Evolutionary conservation across 164 flowering plant species (phyloP).

Genomic region (Euptelea pleiosperma): DNA sequence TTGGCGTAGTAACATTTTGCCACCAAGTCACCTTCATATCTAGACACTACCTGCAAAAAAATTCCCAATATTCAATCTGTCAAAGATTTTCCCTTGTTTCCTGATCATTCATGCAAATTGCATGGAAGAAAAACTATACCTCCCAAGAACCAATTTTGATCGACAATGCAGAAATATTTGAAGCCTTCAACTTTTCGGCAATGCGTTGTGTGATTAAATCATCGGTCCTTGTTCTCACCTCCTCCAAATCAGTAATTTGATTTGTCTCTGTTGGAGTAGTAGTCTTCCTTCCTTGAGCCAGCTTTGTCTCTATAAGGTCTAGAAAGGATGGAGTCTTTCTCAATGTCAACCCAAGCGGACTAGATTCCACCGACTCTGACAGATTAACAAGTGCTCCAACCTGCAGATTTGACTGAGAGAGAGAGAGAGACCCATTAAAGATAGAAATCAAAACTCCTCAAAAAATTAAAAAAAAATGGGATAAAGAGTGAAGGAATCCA

Average conservation of each 20-base stretch:
- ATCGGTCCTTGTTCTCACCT: background rate
- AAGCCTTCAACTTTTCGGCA: constrained; percentile 50
- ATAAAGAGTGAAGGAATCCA: no score
- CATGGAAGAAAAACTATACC: constrained; percentile 29
- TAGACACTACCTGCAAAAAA: constrained; percentile 43
- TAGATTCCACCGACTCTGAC: background rate
- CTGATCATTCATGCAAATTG: background rate
- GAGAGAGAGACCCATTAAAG: background rate
- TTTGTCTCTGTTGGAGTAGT: background rate
- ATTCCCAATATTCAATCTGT: background rate
- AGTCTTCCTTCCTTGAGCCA: constrained; percentile 4
- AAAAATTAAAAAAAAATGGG: background rate
- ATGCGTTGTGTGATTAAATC: background rate
- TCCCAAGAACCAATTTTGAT: constrained; percentile 59
- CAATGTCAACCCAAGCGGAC: constrained; percentile 21
- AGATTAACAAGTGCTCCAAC: background rate
- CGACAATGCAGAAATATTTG: constrained; percentile 37
- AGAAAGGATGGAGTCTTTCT: constrained; percentile 20
- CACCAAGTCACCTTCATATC: constrained; percentile 60
- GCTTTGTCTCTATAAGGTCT: constrained; percentile 17
- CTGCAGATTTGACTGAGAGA: constrained; percentile 7
- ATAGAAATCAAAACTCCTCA: background rate
- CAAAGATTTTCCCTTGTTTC: background rate
- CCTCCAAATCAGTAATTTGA: background rate
- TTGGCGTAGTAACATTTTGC: constrained; percentile 66